Conservation (phyloP, 805 yeast species). For the Helenozyma baotianmanensis region DNA sequence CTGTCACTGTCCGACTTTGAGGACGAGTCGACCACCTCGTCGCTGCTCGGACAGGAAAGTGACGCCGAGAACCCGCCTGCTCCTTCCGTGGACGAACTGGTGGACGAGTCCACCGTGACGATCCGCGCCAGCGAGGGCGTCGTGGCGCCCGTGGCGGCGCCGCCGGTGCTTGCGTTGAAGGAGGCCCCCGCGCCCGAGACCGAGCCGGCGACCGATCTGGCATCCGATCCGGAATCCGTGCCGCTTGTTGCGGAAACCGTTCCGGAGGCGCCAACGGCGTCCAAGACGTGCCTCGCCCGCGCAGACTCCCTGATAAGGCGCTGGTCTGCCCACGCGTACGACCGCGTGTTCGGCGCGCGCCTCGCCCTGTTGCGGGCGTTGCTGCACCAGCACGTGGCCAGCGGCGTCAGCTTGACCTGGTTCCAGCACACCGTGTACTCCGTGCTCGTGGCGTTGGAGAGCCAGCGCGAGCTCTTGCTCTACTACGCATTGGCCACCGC, state of each 20-base stretch:
- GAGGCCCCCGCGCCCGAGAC: no score
- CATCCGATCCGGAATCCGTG: not conserved
- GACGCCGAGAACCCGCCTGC: no score
- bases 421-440: not conserved
- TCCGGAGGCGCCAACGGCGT: not conserved
- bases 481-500: constrained; percentile 4
- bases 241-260: not conserved
- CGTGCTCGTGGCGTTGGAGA: constrained; percentile 3
- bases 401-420: not conserved
- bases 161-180: no score
- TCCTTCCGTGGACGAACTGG: no score
- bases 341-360: no score
- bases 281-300: not conserved
- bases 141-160: no score
- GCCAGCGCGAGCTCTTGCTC: constrained; percentile 4
- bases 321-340: no score
- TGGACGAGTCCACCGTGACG: no score
- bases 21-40: constrained; percentile 22
- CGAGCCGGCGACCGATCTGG: no score
- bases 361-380: no score
- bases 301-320: not conserved
- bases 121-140: no score
- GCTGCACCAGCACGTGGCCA: no score
- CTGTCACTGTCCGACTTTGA: constrained; percentile 39
- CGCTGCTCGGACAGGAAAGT: constrained; percentile 1